Evolutionary conservation across 495 filamentous ascomycete genomes (phyloP), one percentile per base, ranked within the genome.

Genomic region (Aspergillus hancockii): DNA sequence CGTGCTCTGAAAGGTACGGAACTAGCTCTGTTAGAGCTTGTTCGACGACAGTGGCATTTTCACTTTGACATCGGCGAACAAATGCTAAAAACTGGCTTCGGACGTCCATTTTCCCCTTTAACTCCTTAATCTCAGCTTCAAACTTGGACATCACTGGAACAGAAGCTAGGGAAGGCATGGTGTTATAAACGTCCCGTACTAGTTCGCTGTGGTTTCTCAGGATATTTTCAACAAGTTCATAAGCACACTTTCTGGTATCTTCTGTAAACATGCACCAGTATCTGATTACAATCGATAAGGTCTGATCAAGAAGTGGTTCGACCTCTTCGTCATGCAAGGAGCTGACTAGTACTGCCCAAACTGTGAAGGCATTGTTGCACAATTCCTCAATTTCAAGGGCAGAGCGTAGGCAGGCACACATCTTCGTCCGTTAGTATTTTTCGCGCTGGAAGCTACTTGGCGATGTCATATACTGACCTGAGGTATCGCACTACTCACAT

Each of bases 321-420:
- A 95, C 76, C 61, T 96, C 92, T 19, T 91, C 87, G 60, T 89
- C 86, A 5, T 87, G 84, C 25, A 97, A 75, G 43, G 84, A 82
- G 30, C 71, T 81, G 25, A 98, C 81, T 75, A 98, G 85, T 14
- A 85, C 75, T 41, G 83, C 83, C 94, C 95, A 99, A 51, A 90
- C 90, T 12, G 81, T 82, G 69, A 98, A 92, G 2, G 91, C 90
- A 54, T 85, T 79, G 59, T 90, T 81, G 52, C 90, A 84, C 23
- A 98, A 79, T 23, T 88, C 83, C 40, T 85, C 79, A 16, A 85
- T 84, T 19, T 87, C 81, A 55, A 98, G 79, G 0, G 93, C 92
- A 21, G 91, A 90, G 60, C 94, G 88, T 16, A 97, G 79, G 68
- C 89, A 97, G 16, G 94, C 91, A 54, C 89, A 89, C 50, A 97